Evolutionary conservation across 805 yeast genomes (phyloP).

Genomic region (Wickerhamomyces silvicola): DNA sequence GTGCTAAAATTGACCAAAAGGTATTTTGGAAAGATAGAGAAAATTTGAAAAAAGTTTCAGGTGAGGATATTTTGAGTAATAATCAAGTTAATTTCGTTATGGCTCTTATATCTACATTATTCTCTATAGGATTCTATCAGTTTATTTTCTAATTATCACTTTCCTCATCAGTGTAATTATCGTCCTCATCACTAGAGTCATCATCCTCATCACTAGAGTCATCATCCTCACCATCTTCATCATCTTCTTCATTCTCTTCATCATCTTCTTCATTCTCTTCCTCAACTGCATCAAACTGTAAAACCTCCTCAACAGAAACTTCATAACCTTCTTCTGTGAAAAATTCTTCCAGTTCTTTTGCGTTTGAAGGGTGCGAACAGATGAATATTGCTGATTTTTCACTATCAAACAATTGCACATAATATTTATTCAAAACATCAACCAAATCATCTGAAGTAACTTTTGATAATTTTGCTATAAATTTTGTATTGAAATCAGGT

Average conservation of each 20-base stretch:
- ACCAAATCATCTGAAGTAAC: slow-evolving; percentile 50
- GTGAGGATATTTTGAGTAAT: slow-evolving; percentile 31
- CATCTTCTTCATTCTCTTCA: slow-evolving; percentile 17
- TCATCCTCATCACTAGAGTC: slow-evolving; percentile 10
- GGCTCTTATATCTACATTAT: slow-evolving; percentile 25
- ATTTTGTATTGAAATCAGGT: slow-evolving; percentile 47
- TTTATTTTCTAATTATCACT: slow-evolving; percentile 5
- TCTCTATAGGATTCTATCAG: slow-evolving; percentile 23
- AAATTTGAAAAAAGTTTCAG: slow-evolving; percentile 24
- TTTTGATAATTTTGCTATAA: slow-evolving; percentile 45
- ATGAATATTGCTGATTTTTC: slow-evolving; percentile 54
- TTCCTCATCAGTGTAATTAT: slow-evolving; percentile 2
- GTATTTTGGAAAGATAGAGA: slow-evolving; percentile 11
- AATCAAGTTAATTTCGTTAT: slow-evolving; percentile 33
- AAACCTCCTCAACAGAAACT: slow-evolving; percentile 51
- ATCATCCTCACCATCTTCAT: slow-evolving; percentile 10
- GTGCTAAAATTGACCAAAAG: slow-evolving; percentile 27
- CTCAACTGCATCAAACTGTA: slow-evolving; percentile 8
- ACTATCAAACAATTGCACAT: slow-evolving; percentile 57
- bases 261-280: slow-evolving; percentile 13
- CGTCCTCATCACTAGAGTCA: slow-evolving; percentile 3
- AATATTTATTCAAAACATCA: slow-evolving; percentile 47
- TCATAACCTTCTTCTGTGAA: slow-evolving; percentile 53
- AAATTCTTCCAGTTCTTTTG: slow-evolving; percentile 37
- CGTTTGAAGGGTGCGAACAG: slow-evolving; percentile 66